A percentile compares a stretch with the other conserved stretches of the same genome.
These are phyloP conservation scores for Ceratobasidium sp. DNA, from an alignment of 1,284 basidiomycete species.

Conservation along the genomic window DNA sequence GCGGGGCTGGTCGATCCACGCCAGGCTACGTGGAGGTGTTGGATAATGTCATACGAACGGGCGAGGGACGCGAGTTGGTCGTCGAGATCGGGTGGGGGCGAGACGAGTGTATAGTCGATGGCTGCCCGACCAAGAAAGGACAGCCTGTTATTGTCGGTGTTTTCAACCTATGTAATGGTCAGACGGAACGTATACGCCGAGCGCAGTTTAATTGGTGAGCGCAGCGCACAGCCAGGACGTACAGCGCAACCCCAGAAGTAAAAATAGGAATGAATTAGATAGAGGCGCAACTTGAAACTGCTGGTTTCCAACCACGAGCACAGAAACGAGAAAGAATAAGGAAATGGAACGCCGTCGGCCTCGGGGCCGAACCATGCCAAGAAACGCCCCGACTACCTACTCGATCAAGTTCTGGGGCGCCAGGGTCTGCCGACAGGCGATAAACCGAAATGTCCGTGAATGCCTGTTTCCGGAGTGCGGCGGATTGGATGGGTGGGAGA, in stretches of 20 bases:
- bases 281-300: neutral
- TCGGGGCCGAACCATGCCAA: neutral
- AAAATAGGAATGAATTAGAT: neutral
- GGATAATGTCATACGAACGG: slow-evolving; percentile 3
- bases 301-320: neutral
- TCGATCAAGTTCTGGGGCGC: neutral
- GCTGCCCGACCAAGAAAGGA: slow-evolving; percentile 16
- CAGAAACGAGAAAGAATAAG: neutral
- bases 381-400: neutral
- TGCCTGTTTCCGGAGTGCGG: slow-evolving; percentile 8
- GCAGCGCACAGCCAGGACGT: no score
- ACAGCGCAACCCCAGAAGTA: neutral
- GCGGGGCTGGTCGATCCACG: neutral
- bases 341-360: neutral
- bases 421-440: slow-evolving; percentile 2
- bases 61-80: neutral
- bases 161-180: slow-evolving; percentile 10
- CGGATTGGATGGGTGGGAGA: neutral
- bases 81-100: neutral
- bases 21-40: neutral
- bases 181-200: no score
- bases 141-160: slow-evolving; percentile 14
- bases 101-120: neutral
- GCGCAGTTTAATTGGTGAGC: no score
- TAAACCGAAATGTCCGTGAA: slow-evolving; percentile 17